Percentiles rank a stretch among this genome's conserved stretches.
Conservation (phyloP, 2,329 filamentous ascomycete genomes). For the Aspergillus transmontanensis region DNA sequence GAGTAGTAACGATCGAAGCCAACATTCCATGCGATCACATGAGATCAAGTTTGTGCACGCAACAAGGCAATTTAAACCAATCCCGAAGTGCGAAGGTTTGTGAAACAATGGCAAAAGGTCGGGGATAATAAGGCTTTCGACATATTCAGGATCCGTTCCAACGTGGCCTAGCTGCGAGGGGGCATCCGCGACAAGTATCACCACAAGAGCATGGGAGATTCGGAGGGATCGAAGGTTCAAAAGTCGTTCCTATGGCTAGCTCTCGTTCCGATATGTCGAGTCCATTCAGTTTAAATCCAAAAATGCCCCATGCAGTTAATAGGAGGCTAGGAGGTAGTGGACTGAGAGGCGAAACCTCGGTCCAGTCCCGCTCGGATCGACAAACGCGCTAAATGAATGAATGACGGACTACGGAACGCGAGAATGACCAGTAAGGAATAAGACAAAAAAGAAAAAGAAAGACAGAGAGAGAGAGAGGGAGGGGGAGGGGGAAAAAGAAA, state of each 20-base stretch:
- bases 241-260: neutral
- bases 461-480: too few species aligned
- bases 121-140: conserved; percentile 21
- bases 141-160: conserved; percentile 24
- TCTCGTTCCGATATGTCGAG: neutral
- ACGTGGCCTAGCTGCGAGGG: conserved; percentile 16
- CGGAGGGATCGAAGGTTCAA: neutral
- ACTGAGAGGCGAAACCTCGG: conserved; percentile 11
- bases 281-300: neutral
- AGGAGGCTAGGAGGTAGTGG: conserved; percentile 4
- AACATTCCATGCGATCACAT: conserved; percentile 18
- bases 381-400: conserved; percentile 6
- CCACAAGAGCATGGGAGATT: conserved; percentile 11
- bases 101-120: conserved; percentile 16
- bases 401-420: conserved; percentile 5
- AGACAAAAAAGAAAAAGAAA: neutral
- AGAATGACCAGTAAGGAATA: conserved; percentile 10
- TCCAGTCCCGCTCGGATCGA: conserved; percentile 15
- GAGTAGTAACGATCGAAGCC: conserved; percentile 2
- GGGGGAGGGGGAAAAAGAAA: neutral
- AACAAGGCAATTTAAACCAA: conserved; percentile 4
- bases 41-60: neutral
- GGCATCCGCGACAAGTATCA: conserved; percentile 13
- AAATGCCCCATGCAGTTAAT: neutral
- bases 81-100: conserved; percentile 14